These are phyloP conservation scores for Cryoendolithus antarcticus DNA, from an alignment of 2,329 filamentous ascomycete species.

Conservation along the genomic window DNA sequence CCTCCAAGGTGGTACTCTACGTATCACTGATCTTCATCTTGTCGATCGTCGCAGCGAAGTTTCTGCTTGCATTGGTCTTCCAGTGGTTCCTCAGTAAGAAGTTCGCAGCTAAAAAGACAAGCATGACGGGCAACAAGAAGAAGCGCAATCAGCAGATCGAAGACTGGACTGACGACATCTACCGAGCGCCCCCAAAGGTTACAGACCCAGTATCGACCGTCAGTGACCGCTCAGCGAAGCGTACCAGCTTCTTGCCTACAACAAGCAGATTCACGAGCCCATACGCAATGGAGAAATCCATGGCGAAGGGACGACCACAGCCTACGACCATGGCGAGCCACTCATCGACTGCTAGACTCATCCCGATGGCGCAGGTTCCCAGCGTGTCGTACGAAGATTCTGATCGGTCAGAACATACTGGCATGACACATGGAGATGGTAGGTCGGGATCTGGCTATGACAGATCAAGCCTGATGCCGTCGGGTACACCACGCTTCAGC, in stretches of 20 bases:
- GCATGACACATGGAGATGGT: conserved; percentile 32
- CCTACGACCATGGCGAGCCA: conserved; percentile 96
- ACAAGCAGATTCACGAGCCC: conserved; percentile 91
- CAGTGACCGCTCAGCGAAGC: conserved; percentile 64
- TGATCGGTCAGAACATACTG: conserved; percentile 45
- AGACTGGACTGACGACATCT: conserved; percentile 96
- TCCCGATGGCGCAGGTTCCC: conserved; percentile 39
- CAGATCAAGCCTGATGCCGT: conserved; percentile 10
- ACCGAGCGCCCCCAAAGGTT: conserved; percentile 74
- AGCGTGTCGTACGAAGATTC: conserved; percentile 56
- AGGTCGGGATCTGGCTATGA: conserved; percentile 10
- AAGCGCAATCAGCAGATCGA: conserved; percentile 88
- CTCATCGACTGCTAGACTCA: conserved; percentile 57
- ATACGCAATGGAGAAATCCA: conserved; percentile 58
- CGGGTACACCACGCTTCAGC: conserved; percentile 38
- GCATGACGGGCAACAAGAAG: conserved; percentile 66
- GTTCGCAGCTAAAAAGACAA: conserved; percentile 76
- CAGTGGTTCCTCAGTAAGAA: conserved; percentile 90
- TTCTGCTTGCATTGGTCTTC: conserved; percentile 78
- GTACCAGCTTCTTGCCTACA: conserved; percentile 78
- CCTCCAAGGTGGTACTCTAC: conserved; percentile 92
- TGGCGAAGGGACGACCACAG: conserved; percentile 38
- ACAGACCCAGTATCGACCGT: conserved; percentile 54
- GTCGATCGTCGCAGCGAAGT: conserved; percentile 74
- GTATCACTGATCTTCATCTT: conserved; percentile 85